phyloP scores from a whole-genome alignment of 768 basidiomycete genomes.

The Cyclocybe cylindracea region DNA sequence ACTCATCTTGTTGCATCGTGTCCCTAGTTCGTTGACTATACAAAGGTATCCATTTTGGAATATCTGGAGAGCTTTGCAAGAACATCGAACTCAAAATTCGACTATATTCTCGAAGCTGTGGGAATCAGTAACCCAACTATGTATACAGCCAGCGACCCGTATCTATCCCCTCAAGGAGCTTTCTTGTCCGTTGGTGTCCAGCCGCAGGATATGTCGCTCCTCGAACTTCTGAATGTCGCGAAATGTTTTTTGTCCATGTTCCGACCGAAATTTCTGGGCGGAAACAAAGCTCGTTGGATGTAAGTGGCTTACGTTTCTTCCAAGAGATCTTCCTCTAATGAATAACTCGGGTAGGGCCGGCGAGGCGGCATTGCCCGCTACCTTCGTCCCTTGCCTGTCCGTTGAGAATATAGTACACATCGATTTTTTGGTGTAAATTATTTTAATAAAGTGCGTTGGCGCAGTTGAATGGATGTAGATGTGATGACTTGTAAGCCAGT shows the following conservation, averaged over 20 bases:
- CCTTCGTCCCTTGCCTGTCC: too few species aligned
- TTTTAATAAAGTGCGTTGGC: too few species aligned
- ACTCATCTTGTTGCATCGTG: too few species aligned
- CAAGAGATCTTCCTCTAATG: neutral
- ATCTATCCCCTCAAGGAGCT: conserved; percentile 51
- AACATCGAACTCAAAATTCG: conserved; percentile 48
- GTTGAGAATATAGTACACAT: too few species aligned
- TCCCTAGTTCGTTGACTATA: conserved; percentile 60
- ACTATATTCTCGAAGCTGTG: conserved; percentile 60
- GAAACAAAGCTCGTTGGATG: conserved; percentile 46
- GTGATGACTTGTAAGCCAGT: too few species aligned
- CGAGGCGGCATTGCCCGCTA: too few species aligned
- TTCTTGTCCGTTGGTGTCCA: conserved; percentile 55
- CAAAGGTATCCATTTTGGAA: conserved; percentile 45
- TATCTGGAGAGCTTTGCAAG: conserved; percentile 36
- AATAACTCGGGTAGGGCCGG: too few species aligned
- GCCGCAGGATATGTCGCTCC: conserved; percentile 29
- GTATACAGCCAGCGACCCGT: conserved; percentile 47
- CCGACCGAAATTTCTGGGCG: conserved; percentile 52
- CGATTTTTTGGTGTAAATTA: too few species aligned
- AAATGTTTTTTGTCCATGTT: conserved; percentile 31
- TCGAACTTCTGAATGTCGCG: conserved; percentile 31
- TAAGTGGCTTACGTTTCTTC: conserved; percentile 25
- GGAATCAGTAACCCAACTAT: conserved; percentile 48
- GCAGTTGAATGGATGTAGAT: too few species aligned